Evolutionary conservation across 805 yeast genomes (phyloP), one percentile per base, ranked within the genome.

Genomic region (Pichia exigua): DNA sequence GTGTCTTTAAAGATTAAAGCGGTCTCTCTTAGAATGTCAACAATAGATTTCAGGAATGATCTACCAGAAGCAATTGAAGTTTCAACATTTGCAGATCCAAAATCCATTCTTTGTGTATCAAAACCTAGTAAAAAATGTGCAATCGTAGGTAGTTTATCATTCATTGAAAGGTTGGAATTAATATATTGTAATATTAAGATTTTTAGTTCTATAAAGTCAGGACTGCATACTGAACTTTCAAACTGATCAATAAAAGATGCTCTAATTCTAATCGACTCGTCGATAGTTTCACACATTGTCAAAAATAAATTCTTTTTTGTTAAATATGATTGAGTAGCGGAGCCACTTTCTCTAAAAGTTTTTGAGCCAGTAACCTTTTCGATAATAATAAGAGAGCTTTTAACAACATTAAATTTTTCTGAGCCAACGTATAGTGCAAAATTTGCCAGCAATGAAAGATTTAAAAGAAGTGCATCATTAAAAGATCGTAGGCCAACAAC

Each of bases 71-170:
- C 67, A 48, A 84, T 75, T 24, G 81, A 79, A 0, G 88, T 81
- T 1, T 69, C 62, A 0, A 72, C 63, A 2, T 65, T 55, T 11
- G 48, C 28, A 1, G 46, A 45, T 3, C 81, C 81, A n/a, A 82
- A 64, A 0, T 78, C 65, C 21, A 82, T 68, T n/a, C 76, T 72
- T 48, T 59, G 67, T 53, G 57, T 68, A 60, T 79, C 81, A 65
- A 82, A 89, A 0, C 98, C 98, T 1, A 92, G 72, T 10, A 92
- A 64, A 58, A 84, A 83, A 62, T 90, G 97, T 1, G 92, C 71
- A 1, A 85, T 74, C 0, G 83, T 75, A 7, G 81, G 75, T 9
- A 10, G 3, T 17, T 66, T 68, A 12, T 48, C 32, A 12, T 38
- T 24, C 1, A 69, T 55, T 1, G 71, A 64, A 47, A 88, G 67